Base-by-base conservation (phyloP, 768 basidiomycete species). In the Russula emetica region DNA sequence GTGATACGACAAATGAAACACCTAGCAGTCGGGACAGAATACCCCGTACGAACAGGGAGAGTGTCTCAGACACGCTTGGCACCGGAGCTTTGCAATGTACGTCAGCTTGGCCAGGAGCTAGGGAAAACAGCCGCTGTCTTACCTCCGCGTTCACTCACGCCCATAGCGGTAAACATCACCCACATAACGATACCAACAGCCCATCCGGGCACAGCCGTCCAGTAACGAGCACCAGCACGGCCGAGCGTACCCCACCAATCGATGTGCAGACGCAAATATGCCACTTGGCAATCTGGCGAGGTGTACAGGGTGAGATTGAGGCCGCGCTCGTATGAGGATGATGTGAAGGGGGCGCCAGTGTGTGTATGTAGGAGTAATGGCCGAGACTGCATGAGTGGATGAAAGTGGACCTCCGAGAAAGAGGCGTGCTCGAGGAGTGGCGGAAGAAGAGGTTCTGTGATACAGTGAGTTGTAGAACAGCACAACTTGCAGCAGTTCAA, bases 171-270 rank as follows among this genome's bases (percentile, higher is more conserved):
- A 67, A 82, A 86, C 24, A 89, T 60, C 0, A 86, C 69, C 18
- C 90, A 67, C 5, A 82, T 77, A 1, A 85, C 82, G n/a, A 92
- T 74, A 5, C 89, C 92, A 2, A 88, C 76, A 2, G 85, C 79
- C 88, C 94, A 97, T 30, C 82, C 81, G 3, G 86, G 77, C 0
- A 90, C 69, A 2, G 86, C 85, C 36, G 84, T 86, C 53, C 87
- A 82, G 75, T 92, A 98, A 26, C 96, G 80, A 20, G 85, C 76
- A 1, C 85, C 84, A 72, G 84, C 80, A 42, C 88, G 80, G 2
- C 90, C 91, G 7, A 92, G 62, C 1, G 87, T 91, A 11, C 82
- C 78, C 73, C 78, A 77, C 84, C 86, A 85, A 71, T 94, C 90
- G 8, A 96, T 71, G 16, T 75, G 74, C n/a, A 96, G 71, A 2